Conservation (phyloP, 2,329 filamentous ascomycete species). For the Aspergillus pseudotamarii region DNA sequence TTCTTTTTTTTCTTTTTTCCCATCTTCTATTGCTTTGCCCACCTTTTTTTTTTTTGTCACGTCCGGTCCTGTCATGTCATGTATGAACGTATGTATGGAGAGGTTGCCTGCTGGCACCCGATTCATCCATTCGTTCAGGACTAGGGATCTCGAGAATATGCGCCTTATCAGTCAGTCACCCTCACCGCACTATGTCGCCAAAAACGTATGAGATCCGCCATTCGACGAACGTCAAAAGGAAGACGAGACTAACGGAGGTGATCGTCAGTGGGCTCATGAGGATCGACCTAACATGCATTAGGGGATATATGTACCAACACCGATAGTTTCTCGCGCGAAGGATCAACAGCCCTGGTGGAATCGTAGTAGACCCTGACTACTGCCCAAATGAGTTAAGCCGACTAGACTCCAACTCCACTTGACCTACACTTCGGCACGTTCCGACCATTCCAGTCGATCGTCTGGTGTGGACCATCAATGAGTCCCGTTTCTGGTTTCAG, state of each 20-base stretch:
- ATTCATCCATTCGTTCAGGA: constrained; percentile 4
- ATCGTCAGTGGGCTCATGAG: constrained; percentile 16
- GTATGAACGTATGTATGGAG: neutral
- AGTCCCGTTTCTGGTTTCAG: neutral
- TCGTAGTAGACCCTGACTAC: neutral
- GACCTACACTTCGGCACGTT: constrained; percentile 16
- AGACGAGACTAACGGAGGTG: constrained; percentile 16
- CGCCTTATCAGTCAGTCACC: neutral
- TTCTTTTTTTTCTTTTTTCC: neutral
- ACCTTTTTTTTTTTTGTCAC: neutral
- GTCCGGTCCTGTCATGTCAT: neutral
- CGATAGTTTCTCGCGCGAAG: neutral
- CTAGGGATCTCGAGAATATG: neutral
- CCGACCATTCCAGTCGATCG: constrained; percentile 10
- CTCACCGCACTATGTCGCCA: constrained; percentile 5
- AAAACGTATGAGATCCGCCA: neutral
- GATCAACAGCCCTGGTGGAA: neutral
- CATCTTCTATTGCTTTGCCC: no score
- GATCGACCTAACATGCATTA: constrained; percentile 25
- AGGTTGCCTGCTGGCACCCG: constrained; percentile 2
- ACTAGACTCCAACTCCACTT: neutral
- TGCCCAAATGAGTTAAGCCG: neutral
- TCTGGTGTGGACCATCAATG: neutral
- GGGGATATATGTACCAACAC: neutral
- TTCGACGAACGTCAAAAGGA: constrained; percentile 18